These are phyloP conservation scores for Naganishia liquefaciens DNA, from an alignment of 1,284 basidiomycete genomes.

Conservation along the genomic window DNA sequence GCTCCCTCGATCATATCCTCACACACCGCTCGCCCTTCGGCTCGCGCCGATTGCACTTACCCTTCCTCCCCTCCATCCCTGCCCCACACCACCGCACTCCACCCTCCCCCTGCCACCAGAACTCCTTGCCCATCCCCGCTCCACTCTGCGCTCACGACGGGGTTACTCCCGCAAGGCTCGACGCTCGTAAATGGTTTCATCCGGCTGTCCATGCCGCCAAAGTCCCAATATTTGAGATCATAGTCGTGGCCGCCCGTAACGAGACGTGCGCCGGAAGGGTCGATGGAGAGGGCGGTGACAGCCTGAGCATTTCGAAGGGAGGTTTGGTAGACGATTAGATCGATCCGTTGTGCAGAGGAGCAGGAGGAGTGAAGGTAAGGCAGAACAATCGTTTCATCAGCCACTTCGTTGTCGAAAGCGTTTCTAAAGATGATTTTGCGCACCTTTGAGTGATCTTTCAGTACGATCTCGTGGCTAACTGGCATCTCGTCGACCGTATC, in stretches of 20 bases:
- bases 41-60: constrained; percentile 59
- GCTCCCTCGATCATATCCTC: not conserved
- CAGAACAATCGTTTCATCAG: not conserved
- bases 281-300: constrained; percentile 84
- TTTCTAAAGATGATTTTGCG: constrained; percentile 20
- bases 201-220: constrained; percentile 88
- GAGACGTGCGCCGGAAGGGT: constrained; percentile 88
- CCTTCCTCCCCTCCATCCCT: constrained; percentile 78
- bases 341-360: not conserved
- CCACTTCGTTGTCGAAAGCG: not conserved
- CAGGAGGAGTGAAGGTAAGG: not conserved
- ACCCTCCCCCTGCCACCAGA: constrained; percentile 81
- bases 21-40: no score
- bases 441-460: constrained; percentile 89
- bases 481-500: constrained; percentile 53
- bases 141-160: constrained; percentile 76
- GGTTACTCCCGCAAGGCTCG: constrained; percentile 90
- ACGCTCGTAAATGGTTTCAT: constrained; percentile 93
- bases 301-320: constrained; percentile 57
- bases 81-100: constrained; percentile 83
- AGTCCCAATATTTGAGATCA: constrained; percentile 97
- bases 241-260: constrained; percentile 94
- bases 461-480: constrained; percentile 71
- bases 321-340: not conserved
- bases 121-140: constrained; percentile 82